phyloP scores from a whole-genome alignment of 805 yeast genomes.

The Candida sithepensis region DNA sequence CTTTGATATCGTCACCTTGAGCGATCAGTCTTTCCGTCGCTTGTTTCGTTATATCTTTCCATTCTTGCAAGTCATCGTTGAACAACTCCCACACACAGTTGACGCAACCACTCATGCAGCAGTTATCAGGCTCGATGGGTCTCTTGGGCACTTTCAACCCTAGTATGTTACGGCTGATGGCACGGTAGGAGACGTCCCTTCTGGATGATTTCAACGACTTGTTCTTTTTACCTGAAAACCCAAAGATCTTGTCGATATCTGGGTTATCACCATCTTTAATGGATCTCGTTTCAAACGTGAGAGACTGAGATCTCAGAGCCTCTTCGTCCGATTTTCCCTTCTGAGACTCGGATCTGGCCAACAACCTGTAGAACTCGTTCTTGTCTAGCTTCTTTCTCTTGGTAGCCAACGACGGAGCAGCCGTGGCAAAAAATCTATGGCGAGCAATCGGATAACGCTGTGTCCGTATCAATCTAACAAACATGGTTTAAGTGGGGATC shows the following conservation, averaged over 20 bases:
- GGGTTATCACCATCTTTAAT: conserved; percentile 15
- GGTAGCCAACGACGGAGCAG: not conserved
- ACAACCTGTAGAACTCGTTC: conserved; percentile 15
- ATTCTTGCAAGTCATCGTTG: conserved; percentile 81
- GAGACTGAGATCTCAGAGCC: conserved; percentile 5
- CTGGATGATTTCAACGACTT: conserved; percentile 32
- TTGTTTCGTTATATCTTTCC: conserved; percentile 57
- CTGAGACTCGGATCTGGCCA: conserved; percentile 16
- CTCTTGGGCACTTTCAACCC: conserved; percentile 79
- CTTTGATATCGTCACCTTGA: conserved; percentile 41
- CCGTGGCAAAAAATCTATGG: not conserved
- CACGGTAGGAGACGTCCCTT: conserved; percentile 35
- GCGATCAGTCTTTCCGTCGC: conserved; percentile 47
- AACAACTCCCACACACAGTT: conserved; percentile 96
- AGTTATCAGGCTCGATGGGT: conserved; percentile 90
- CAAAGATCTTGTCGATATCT: conserved; percentile 27
- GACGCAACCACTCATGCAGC: conserved; percentile 96
- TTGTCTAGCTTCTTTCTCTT: conserved; percentile 6
- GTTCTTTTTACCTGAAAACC: conserved; percentile 27
- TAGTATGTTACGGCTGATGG: conserved; percentile 35
- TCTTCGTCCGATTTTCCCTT: conserved; percentile 12
- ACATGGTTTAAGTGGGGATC: not conserved
- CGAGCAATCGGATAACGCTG: not conserved
- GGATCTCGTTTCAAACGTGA: conserved; percentile 25
- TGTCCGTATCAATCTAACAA: not conserved